Conservation (phyloP, 768 basidiomycete species). For the Daedaleopsis nitida region DNA sequence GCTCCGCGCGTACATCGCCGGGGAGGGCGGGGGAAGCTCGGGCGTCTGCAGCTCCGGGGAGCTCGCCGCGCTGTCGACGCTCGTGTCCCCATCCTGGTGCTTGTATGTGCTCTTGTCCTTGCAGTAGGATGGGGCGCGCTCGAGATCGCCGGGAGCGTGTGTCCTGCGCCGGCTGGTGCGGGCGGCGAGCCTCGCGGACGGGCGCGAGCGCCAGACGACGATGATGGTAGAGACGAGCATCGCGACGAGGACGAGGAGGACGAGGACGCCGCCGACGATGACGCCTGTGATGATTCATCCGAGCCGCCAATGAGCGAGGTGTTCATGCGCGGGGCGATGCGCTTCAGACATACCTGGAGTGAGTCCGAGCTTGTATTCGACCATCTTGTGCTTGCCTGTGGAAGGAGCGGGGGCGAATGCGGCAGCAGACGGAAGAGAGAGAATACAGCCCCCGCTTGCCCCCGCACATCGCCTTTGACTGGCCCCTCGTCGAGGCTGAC, state of each 20-base stretch:
- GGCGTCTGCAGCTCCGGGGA: slow-evolving; percentile 4
- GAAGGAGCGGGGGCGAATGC: background rate
- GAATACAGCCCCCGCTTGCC: background rate
- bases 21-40: background rate
- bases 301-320: background rate
- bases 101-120: background rate
- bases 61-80: background rate
- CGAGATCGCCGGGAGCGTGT: slow-evolving; percentile 3
- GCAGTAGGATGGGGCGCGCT: background rate
- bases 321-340: background rate
- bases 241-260: slow-evolving; percentile 11
- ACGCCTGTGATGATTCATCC: slow-evolving; percentile 1
- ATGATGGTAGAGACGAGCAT: slow-evolving; percentile 19
- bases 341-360: slow-evolving; percentile 9
- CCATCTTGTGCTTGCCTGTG: slow-evolving; percentile 4
- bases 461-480: background rate
- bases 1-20: background rate
- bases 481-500: slow-evolving; percentile 11
- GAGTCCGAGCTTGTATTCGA: slow-evolving; percentile 18
- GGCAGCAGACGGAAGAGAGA: background rate
- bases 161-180: background rate
- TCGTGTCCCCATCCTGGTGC: background rate
- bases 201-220: slow-evolving; percentile 20
- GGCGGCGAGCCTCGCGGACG: slow-evolving; percentile 1
- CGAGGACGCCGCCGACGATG: slow-evolving; percentile 14